Evolutionary conservation across 805 yeast genomes (phyloP).

Genomic region (Pichia paraexigua): DNA sequence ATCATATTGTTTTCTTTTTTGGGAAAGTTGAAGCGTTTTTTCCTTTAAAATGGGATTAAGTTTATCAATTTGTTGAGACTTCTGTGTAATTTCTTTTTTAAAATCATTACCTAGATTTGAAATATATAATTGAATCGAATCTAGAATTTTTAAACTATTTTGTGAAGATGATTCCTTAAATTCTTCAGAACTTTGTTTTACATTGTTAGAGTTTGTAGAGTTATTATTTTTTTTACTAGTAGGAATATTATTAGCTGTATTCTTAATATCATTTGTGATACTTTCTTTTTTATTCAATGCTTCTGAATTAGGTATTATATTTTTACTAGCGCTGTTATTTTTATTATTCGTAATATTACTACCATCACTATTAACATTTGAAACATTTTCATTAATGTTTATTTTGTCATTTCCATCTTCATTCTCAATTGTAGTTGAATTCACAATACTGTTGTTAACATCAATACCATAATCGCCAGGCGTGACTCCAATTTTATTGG

Average conservation of each 20-base stretch:
- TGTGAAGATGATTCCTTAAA: background rate
- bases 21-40: conserved; percentile 44
- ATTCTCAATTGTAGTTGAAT: background rate
- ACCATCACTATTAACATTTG: background rate
- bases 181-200: background rate
- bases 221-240: background rate
- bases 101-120: conserved; percentile 50
- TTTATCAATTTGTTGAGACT: conserved; percentile 43
- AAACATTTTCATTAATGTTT: background rate
- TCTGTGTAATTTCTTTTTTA: conserved; percentile 45
- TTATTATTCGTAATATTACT: background rate
- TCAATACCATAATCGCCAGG: conserved; percentile 82
- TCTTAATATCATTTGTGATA: background rate
- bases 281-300: background rate
- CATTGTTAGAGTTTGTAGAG: background rate
- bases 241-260: background rate
- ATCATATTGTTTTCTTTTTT: conserved; percentile 42
- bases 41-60: conserved; percentile 51
- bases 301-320: background rate
- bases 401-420: background rate
- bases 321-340: background rate
- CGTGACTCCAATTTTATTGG: conserved; percentile 79
- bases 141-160: conserved; percentile 35
- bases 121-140: conserved; percentile 44
- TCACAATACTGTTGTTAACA: conserved; percentile 15